A percentile compares a stretch with the other conserved stretches of the same genome.
These are phyloP conservation scores for Blastobotrys illinoisensis DNA, from an alignment of 1,139 yeast species.

Conservation along the genomic window DNA sequence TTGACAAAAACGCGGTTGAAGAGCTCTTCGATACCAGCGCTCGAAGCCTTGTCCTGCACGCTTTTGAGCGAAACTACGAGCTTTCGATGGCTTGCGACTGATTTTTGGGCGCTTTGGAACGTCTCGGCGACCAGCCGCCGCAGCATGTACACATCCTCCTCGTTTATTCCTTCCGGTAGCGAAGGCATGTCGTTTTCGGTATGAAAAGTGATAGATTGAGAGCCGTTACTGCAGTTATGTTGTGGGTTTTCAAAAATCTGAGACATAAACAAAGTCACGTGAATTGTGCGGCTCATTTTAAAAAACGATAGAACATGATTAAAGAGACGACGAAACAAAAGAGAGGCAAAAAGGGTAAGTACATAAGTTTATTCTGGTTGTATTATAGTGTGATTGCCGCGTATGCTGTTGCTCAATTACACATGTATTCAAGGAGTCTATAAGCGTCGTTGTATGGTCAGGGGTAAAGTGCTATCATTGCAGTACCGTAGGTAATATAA, in stretches of 20 bases:
- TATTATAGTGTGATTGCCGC: too few species aligned
- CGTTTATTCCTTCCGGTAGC: slow-evolving; percentile 17
- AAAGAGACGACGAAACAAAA: too few species aligned
- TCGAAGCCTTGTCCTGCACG: slow-evolving; percentile 52
- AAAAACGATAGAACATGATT: neutral
- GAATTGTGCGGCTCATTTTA: neutral
- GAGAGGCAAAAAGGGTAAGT: too few species aligned
- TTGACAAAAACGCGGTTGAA: slow-evolving; percentile 58
- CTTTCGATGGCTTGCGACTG: slow-evolving; percentile 72
- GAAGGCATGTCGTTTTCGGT: neutral
- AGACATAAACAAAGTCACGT: neutral
- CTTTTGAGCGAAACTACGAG: slow-evolving; percentile 59
- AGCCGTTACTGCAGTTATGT: neutral
- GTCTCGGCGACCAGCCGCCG: slow-evolving; percentile 46
- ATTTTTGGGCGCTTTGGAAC: slow-evolving; percentile 75
- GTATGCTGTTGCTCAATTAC: too few species aligned
- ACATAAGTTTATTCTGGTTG: too few species aligned
- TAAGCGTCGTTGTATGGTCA: neutral
- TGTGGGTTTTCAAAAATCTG: neutral
- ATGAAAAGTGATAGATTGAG: neutral
- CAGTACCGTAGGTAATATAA: too few species aligned
- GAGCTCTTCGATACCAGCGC: slow-evolving; percentile 47
- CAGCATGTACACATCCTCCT: slow-evolving; percentile 20
- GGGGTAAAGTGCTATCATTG: neutral
- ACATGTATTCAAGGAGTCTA: too few species aligned